These are phyloP conservation scores for Excoecaria agallocha DNA, from an alignment of 345 rosid genomes.

Conservation along the genomic window DNA sequence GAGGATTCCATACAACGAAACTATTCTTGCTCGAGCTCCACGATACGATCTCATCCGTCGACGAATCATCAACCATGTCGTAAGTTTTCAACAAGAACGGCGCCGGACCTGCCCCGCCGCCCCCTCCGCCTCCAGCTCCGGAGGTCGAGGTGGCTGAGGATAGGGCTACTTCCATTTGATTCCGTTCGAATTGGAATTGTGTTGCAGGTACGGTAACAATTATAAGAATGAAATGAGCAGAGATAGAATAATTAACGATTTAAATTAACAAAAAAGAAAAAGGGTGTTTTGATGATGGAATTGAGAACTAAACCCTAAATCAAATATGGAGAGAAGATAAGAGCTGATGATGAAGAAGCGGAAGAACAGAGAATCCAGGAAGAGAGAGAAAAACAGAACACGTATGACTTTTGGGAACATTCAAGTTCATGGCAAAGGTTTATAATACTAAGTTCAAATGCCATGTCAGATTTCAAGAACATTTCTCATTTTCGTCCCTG, in stretches of 20 bases:
- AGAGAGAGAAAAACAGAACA: background rate
- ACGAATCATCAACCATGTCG: constrained; percentile 83
- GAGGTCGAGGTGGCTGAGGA: constrained; percentile 1
- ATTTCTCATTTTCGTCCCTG: too few species aligned
- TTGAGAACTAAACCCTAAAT: background rate
- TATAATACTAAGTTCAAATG: too few species aligned
- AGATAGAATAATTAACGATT: background rate
- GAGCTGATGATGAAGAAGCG: too few species aligned
- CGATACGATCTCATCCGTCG: constrained; percentile 77
- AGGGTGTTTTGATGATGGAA: background rate
- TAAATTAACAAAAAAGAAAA: background rate
- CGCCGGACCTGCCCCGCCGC: constrained; percentile 66
- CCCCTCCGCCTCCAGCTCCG: constrained; percentile 20
- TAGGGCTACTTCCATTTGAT: constrained; percentile 21
- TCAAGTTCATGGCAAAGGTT: too few species aligned
- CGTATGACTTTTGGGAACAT: too few species aligned
- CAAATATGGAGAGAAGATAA: background rate
- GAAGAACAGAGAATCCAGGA: background rate
- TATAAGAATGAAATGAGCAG: background rate
- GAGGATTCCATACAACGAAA: constrained; percentile 92
- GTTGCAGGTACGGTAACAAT: background rate
- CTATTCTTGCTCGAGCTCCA: constrained; percentile 73
- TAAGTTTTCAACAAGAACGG: constrained; percentile 84
- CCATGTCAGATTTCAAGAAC: too few species aligned
- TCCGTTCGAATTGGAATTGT: background rate